Evolutionary conservation across 1,284 basidiomycete species (phyloP).

Genomic region (Lignosus rhinocerotis): DNA sequence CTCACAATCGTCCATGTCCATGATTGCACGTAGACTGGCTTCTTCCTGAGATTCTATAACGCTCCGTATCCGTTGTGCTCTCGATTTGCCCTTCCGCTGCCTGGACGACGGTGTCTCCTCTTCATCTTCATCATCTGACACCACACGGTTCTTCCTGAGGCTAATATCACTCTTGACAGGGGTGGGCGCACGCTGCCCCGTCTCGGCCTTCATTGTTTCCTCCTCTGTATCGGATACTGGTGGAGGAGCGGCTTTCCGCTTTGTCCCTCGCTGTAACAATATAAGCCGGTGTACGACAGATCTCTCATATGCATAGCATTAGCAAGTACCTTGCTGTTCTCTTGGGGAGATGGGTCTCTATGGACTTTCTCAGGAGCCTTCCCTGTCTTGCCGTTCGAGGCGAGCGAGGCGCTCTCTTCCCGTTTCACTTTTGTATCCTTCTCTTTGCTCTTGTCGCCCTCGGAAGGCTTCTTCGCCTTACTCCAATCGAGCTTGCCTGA

Average conservation of each 20-base stretch:
- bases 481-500: conserved; percentile 65
- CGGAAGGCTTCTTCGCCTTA: conserved; percentile 53
- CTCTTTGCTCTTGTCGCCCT: conserved; percentile 15
- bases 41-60: conserved; percentile 34
- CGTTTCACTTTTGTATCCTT: conserved; percentile 21
- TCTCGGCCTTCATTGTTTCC: conserved; percentile 21
- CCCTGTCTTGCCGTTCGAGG: conserved; percentile 16
- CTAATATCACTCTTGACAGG: conserved; percentile 10
- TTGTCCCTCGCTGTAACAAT: conserved; percentile 48
- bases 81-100: conserved; percentile 34
- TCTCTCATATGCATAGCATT: neutral
- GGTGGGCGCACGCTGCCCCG: neutral
- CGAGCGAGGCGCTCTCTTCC: conserved; percentile 15
- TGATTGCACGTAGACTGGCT: conserved; percentile 58
- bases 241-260: conserved; percentile 49
- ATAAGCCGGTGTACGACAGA: neutral
- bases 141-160: conserved; percentile 47
- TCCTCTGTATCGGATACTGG: conserved; percentile 23
- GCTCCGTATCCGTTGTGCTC: conserved; percentile 29
- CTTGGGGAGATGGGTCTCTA: conserved; percentile 15
- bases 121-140: conserved; percentile 61
- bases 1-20: conserved; percentile 76
- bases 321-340: conserved; percentile 21
- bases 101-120: conserved; percentile 28
- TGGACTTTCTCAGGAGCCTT: conserved; percentile 27